Percentiles rank a stretch among this genome's conserved stretches.
phyloP scores from a whole-genome alignment of 1,284 basidiomycete species.

The Tranzscheliella williamsii region DNA sequence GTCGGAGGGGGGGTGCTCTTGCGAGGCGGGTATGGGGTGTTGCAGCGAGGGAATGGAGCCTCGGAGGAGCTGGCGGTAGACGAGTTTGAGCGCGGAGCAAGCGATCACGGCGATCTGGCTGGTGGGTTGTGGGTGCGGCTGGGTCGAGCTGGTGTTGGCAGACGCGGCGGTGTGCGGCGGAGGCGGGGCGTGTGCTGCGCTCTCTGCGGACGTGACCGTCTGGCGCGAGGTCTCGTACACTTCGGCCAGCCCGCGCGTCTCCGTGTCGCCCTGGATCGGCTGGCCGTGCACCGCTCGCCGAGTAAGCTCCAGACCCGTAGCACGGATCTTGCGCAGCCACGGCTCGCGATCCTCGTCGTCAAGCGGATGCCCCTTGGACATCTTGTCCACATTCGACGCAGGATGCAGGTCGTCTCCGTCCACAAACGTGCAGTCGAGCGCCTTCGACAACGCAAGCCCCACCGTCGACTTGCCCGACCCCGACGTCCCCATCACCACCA shows the following conservation, averaged over 20 bases:
- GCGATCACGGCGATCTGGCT: conserved; percentile 67
- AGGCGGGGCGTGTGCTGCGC: neutral
- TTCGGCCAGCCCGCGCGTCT: conserved; percentile 4
- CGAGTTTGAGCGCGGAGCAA: conserved; percentile 80
- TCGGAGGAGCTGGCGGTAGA: conserved; percentile 80
- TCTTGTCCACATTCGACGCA: conserved; percentile 79
- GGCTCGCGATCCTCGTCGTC: conserved; percentile 78
- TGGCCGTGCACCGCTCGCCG: neutral
- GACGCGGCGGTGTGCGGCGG: too few species aligned
- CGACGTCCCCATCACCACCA: conserved; percentile 48
- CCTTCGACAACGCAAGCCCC: conserved; percentile 69
- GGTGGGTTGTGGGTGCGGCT: neutral
- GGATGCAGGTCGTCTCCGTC: conserved; percentile 92
- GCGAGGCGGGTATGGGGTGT: conserved; percentile 61
- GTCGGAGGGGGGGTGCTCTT: neutral
- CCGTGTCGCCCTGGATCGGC: neutral
- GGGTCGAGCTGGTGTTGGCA: neutral
- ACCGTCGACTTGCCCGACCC: conserved; percentile 80
- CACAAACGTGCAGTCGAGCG: conserved; percentile 73
- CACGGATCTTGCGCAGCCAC: conserved; percentile 78
- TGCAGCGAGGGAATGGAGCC: conserved; percentile 7
- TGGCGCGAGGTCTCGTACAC: conserved; percentile 15
- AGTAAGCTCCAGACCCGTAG: conserved; percentile 65
- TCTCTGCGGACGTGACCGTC: neutral
- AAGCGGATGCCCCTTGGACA: conserved; percentile 77